Evolutionary conservation across 2,329 filamentous ascomycete genomes (phyloP).

Genomic region (Exophiala viscosa): DNA sequence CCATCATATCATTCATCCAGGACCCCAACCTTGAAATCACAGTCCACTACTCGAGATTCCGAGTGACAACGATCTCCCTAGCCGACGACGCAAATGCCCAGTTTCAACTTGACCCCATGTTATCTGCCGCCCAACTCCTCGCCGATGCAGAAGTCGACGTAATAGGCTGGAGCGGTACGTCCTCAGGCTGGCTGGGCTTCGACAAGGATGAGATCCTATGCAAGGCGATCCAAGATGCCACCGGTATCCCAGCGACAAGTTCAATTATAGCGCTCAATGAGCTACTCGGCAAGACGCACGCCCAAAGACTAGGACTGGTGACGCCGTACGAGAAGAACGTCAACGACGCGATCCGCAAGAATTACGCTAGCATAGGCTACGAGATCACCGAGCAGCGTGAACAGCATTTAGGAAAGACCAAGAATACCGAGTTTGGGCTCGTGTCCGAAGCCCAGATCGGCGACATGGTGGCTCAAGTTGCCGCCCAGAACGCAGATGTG

Average conservation of each 20-base stretch:
- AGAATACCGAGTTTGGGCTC: constrained; percentile 39
- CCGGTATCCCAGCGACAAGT: constrained; percentile 40
- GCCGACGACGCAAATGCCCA: constrained; percentile 33
- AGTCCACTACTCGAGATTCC: constrained; percentile 44
- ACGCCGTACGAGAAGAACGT: constrained; percentile 44
- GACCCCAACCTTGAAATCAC: constrained; percentile 30
- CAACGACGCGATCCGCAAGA: constrained; percentile 39
- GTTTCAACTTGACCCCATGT: constrained; percentile 32
- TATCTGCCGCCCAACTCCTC: constrained; percentile 35
- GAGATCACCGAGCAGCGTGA: constrained; percentile 23
- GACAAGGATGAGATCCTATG: constrained; percentile 41
- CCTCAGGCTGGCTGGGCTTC: constrained; percentile 41
- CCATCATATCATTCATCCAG: constrained; percentile 33
- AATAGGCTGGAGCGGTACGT: constrained; percentile 41
- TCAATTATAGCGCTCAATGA: constrained; percentile 42
- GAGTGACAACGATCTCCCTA: constrained; percentile 40
- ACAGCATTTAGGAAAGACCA: constrained; percentile 34
- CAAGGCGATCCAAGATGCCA: constrained; percentile 35
- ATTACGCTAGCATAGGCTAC: constrained; percentile 29
- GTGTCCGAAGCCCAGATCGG: constrained; percentile 32
- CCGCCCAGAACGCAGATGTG: constrained; percentile 31
- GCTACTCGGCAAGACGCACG: constrained; percentile 30
- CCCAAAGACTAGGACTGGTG: constrained; percentile 36
- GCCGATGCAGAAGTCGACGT: constrained; percentile 39
- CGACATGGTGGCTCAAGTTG: constrained; percentile 13